Evolutionary conservation across 495 filamentous ascomycete species (phyloP), one percentile per base, ranked within the genome.

Genomic region (Lasiosphaeria miniovina): DNA sequence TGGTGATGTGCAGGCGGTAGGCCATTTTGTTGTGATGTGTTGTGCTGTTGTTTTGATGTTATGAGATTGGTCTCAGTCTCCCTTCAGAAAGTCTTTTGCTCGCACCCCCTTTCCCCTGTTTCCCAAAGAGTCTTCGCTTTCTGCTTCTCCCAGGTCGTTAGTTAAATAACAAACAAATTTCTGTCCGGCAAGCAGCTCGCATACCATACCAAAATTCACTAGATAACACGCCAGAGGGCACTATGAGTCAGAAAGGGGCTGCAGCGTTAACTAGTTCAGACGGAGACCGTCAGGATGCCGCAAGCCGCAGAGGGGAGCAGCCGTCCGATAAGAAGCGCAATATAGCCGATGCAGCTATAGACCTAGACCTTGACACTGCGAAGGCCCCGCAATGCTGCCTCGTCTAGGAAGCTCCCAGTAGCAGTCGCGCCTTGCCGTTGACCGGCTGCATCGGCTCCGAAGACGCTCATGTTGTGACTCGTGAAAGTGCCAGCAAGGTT

Each of bases 1-100:
- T 67, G 32, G 62, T 67, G 52, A 74, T 74, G 65, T 65, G 62
- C 54, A 74, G 70, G 43, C 54, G 61, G 61, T 68, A 71, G 40
- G 36, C 15, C 65, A 66, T 66, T 14, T 31, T 62, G 34, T 41
- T 9, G 4, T 40, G 4, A 53, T 31, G 15, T 14, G 36, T 10
- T 3, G 14, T 57, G 31, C 17, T 55, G 9, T 34, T 40, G 35
- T 32, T 31, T 43, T 12, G 36, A 46, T 35, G 49, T 3, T 4
- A 0, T 14, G 43, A 46, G 4, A 14, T 11, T 46, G 38, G 38
- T 46, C 5, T 4, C 15, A 9, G 4, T 46, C 5, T 5, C 12
- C 4, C 8, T 41, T 41, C 8, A 46, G 11, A 46, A n/a, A 46
- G 52, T 24, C 0, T 24, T 24, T 24, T 24, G 24, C 24, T 24